phyloP scores from a whole-genome alignment of 2,329 filamentous ascomycete genomes.

The Myotisia sp. region DNA sequence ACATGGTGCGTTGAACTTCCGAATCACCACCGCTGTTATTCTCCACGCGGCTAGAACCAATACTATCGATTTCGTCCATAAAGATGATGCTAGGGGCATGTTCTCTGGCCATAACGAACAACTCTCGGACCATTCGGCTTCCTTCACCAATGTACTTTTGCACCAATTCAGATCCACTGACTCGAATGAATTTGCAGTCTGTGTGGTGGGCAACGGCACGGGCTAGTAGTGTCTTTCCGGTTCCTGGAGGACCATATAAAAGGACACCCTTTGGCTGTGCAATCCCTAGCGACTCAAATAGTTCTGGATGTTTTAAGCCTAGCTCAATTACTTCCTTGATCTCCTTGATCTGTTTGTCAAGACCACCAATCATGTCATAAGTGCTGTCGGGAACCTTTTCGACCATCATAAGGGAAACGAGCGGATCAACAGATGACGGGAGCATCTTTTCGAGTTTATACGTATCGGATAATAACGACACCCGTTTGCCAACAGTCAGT shows the following conservation, averaged over 20 bases:
- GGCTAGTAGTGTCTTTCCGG: conserved; percentile 88
- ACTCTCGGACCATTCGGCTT: conserved; percentile 92
- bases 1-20: conserved; percentile 95
- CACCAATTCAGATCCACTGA: conserved; percentile 88
- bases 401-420: conserved; percentile 99
- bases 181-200: conserved; percentile 97
- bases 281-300: conserved; percentile 98
- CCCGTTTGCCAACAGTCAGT: conserved; percentile 92
- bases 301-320: conserved; percentile 91
- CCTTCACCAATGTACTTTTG: conserved; percentile 99
- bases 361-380: conserved; percentile 98
- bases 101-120: conserved; percentile 98
- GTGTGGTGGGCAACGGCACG: conserved; percentile 96
- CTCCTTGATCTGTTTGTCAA: conserved; percentile 99
- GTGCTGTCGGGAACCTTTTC: conserved; percentile 99
- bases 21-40: conserved; percentile 91
- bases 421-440: conserved; percentile 91
- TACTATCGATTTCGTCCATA: conserved; percentile 99
- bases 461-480: conserved; percentile 88
- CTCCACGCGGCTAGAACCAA: conserved; percentile 92
- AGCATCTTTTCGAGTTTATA: conserved; percentile 99
- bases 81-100: conserved; percentile 98
- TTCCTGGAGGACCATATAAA: conserved; percentile 90
- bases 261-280: conserved; percentile 96
- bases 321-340: conserved; percentile 99